Evolutionary conservation across 2,329 filamentous ascomycete species (phyloP).

Genomic region (Calonectria crousiana): DNA sequence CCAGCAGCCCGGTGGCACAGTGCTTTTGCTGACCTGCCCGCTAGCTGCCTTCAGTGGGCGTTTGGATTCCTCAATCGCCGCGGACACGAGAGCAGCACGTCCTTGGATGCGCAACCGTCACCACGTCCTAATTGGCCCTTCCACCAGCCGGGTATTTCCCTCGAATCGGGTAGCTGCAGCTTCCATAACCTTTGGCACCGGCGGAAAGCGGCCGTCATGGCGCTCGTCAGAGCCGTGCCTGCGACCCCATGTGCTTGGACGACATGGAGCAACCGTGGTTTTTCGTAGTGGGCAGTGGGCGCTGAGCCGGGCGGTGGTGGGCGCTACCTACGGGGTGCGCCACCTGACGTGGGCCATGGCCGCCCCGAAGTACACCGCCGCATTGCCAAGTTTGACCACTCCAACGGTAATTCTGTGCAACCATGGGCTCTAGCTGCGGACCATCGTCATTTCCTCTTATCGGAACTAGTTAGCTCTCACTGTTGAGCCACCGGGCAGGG

Average conservation of each 20-base stretch:
- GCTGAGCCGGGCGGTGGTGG: neutral
- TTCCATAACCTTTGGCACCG: conserved; percentile 8
- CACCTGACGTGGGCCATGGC: conserved; percentile 15
- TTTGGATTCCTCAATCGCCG: neutral
- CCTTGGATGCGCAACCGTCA: neutral
- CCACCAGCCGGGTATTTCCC: neutral
- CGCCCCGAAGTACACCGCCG: conserved; percentile 25
- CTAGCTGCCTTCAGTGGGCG: conserved; percentile 8
- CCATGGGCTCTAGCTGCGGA: neutral
- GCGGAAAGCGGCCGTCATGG: conserved; percentile 16
- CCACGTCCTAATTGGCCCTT: neutral
- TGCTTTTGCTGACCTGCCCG: conserved; percentile 5
- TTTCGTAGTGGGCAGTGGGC: conserved; percentile 15
- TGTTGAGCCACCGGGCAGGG: neutral
- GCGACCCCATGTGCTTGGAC: conserved; percentile 15
- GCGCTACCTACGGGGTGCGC: conserved; percentile 11
- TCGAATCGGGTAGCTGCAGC: conserved; percentile 8
- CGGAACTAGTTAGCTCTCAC: conserved; percentile 8
- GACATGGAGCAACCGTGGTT: neutral
- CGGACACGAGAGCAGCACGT: neutral
- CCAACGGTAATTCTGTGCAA: conserved; percentile 27
- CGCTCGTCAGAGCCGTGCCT: conserved; percentile 10
- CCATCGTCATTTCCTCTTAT: conserved; percentile 15
- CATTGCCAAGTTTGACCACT: conserved; percentile 22
- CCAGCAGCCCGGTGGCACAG: conserved; percentile 18